phyloP scores from a whole-genome alignment of 2,329 filamentous ascomycete genomes.

The Gremmenia infestans region DNA sequence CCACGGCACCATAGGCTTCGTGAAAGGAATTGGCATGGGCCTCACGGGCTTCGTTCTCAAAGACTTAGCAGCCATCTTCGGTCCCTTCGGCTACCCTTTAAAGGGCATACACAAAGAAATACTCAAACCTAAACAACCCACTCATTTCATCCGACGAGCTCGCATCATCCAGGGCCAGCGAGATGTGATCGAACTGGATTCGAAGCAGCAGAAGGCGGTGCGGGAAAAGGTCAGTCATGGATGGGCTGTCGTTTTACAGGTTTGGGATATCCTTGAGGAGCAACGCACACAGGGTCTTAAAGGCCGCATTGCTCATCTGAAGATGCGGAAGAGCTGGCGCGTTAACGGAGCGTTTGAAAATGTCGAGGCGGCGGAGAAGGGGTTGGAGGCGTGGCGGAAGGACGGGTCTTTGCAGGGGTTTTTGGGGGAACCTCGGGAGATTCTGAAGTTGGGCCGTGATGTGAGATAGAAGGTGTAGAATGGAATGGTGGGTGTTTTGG shows the following conservation, averaged over 20 bases:
- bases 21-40: slow-evolving; percentile 53
- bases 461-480: too few species aligned
- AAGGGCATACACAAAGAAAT: slow-evolving; percentile 60
- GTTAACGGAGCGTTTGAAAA: slow-evolving; percentile 42
- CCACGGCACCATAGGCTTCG: slow-evolving; percentile 49
- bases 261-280: slow-evolving; percentile 37
- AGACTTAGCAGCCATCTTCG: slow-evolving; percentile 55
- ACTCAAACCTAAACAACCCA: slow-evolving; percentile 48
- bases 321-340: slow-evolving; percentile 37
- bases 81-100: slow-evolving; percentile 56
- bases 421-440: slow-evolving; percentile 15
- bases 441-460: too few species aligned
- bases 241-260: slow-evolving; percentile 39
- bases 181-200: slow-evolving; percentile 35
- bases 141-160: slow-evolving; percentile 49
- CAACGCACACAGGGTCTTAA: slow-evolving; percentile 25
- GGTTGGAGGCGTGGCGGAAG: slow-evolving; percentile 41
- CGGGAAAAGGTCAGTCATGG: slow-evolving; percentile 35
- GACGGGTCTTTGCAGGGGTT: slow-evolving; percentile 38
- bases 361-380: slow-evolving; percentile 41
- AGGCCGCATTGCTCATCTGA: slow-evolving; percentile 31
- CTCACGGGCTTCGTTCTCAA: slow-evolving; percentile 61
- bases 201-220: slow-evolving; percentile 29
- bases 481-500: too few species aligned
- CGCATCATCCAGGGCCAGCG: slow-evolving; percentile 54